These are phyloP conservation scores for Monascus purpureus DNA, from an alignment of 495 filamentous ascomycete species.

Conservation along the genomic window DNA sequence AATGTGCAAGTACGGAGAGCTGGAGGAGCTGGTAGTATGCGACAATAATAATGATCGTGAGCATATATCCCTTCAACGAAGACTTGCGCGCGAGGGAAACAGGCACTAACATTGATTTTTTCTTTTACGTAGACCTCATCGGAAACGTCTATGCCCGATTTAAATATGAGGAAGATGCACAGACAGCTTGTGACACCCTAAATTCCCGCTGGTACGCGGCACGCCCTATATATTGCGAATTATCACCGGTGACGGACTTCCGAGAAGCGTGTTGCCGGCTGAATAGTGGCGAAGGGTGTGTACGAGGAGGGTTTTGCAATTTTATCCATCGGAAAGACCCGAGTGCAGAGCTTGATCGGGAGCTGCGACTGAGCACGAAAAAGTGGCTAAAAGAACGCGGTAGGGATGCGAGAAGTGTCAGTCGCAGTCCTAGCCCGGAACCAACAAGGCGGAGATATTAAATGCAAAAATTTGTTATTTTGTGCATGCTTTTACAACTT, in stretches of 20 bases:
- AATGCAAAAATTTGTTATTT: too few species aligned
- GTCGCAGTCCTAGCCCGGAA: conserved; percentile 61
- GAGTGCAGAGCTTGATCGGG: conserved; percentile 69
- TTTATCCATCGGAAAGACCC: conserved; percentile 98
- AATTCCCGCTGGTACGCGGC: conserved; percentile 96
- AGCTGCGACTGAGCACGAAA: conserved; percentile 76
- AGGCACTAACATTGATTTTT: too few species aligned
- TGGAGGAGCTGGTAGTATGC: conserved; percentile 81
- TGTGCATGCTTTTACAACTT: too few species aligned
- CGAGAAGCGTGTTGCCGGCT: conserved; percentile 93
- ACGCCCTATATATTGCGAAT: conserved; percentile 93
- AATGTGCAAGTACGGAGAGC: conserved; percentile 87
- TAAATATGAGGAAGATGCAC: conserved; percentile 98
- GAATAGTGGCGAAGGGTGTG: conserved; percentile 90
- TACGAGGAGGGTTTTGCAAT: conserved; percentile 94
- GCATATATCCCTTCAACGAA: too few species aligned
- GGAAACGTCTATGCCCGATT: conserved; percentile 99
- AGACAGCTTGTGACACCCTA: conserved; percentile 82
- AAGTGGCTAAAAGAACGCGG: conserved; percentile 88
- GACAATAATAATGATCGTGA: conserved; percentile 94
- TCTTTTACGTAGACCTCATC: conserved; percentile 63
- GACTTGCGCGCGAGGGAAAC: too few species aligned
- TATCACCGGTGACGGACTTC: conserved; percentile 95
- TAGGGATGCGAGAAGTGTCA: conserved; percentile 70
- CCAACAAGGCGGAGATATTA: conserved; percentile 56